Percentiles rank a stretch among this genome's conserved stretches.
phyloP scores from a whole-genome alignment of 371 early-diverging fungal genomes.

The Apophysomyces variabilis region DNA sequence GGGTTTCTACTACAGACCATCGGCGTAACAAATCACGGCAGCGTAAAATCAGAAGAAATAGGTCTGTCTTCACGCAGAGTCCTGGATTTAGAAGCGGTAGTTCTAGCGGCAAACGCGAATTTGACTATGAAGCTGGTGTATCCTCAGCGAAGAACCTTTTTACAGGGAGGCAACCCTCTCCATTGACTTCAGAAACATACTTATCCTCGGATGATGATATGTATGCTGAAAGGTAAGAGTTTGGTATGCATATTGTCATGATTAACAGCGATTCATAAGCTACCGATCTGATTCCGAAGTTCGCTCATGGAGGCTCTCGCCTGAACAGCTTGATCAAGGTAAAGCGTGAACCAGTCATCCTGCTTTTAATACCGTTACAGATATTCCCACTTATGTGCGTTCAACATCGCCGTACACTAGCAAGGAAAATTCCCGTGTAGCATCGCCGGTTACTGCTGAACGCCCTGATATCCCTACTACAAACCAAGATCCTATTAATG shows the following conservation, averaged over 20 bases:
- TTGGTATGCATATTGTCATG: not conserved
- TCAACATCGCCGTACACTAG: not conserved
- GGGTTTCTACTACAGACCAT: slow-evolving; percentile 14
- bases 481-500: slow-evolving; percentile 1
- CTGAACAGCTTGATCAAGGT: slow-evolving; percentile 15
- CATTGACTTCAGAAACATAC: slow-evolving; percentile 3
- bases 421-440: slow-evolving; percentile 7
- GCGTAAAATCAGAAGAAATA: not conserved
- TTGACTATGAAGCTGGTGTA: slow-evolving; percentile 21
- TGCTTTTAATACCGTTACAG: slow-evolving; percentile 2
- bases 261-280: not conserved
- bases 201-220: slow-evolving; percentile 27
- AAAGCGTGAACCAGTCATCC: not conserved
- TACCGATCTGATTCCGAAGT: slow-evolving; percentile 24
- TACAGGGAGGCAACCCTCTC: not conserved
- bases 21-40: slow-evolving; percentile 8
- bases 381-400: slow-evolving; percentile 32
- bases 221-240: slow-evolving; percentile 14
- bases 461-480: slow-evolving; percentile 10
- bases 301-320: slow-evolving; percentile 14
- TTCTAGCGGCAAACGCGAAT: slow-evolving; percentile 5
- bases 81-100: not conserved
- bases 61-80: not conserved
- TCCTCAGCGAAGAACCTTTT: not conserved
- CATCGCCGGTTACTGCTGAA: slow-evolving; percentile 14